phyloP scores from a whole-genome alignment of 441 rosid genomes.

The Monsonia emarginata region DNA sequence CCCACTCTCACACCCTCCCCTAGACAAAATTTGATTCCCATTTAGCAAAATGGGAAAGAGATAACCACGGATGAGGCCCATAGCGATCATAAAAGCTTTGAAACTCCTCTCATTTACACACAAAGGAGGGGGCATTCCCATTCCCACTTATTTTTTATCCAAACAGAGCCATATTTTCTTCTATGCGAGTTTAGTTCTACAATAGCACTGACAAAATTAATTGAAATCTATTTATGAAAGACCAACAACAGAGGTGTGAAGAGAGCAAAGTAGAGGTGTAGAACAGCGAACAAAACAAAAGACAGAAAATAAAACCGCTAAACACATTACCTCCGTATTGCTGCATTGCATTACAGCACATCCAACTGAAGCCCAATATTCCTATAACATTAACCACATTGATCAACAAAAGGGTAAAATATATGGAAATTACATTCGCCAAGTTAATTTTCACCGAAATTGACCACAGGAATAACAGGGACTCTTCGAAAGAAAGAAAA shows the following conservation, averaged over 20 bases:
- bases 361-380: constrained; percentile 99
- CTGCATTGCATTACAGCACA: constrained; percentile 98
- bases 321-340: constrained; percentile 64
- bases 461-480: too few relatives aligned
- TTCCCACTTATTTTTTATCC: too few relatives aligned
- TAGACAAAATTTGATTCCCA: too few relatives aligned
- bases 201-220: background rate
- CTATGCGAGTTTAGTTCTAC: background rate
- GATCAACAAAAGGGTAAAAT: background rate
- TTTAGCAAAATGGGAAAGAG: too few relatives aligned
- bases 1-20: too few relatives aligned
- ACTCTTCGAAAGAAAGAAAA: too few relatives aligned
- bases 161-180: too few relatives aligned
- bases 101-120: too few relatives aligned
- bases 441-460: background rate
- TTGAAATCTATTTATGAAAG: background rate
- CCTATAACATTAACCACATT: constrained; percentile 29
- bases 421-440: background rate
- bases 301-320: background rate
- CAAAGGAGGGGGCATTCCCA: too few relatives aligned
- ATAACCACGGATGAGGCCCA: too few relatives aligned
- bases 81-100: too few relatives aligned
- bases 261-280: background rate
- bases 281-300: background rate
- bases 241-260: background rate